These are phyloP conservation scores for Triangularia verruculosa DNA, from an alignment of 2,329 filamentous ascomycete species.

Conservation along the genomic window DNA sequence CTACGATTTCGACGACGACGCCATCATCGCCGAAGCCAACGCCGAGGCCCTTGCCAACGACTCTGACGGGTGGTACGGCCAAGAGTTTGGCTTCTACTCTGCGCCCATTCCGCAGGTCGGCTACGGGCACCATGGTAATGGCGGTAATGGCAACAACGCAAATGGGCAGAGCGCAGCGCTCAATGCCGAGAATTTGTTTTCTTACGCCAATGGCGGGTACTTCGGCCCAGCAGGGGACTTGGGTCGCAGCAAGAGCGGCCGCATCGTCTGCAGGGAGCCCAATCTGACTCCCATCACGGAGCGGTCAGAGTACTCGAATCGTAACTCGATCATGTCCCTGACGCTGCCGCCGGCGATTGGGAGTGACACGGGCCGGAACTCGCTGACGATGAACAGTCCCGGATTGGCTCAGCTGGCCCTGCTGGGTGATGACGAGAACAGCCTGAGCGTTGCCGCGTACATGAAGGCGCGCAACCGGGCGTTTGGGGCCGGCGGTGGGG, in stretches of 20 bases:
- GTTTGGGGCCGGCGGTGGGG: conserved; percentile 57
- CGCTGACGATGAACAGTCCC: conserved; percentile 58
- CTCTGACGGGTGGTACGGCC: conserved; percentile 89
- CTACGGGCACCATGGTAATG: conserved; percentile 45
- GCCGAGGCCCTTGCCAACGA: conserved; percentile 90
- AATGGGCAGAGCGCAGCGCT: conserved; percentile 24
- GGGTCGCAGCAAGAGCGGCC: conserved; percentile 69
- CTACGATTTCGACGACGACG: conserved; percentile 75
- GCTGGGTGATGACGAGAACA: conserved; percentile 52
- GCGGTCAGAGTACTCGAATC: conserved; percentile 90
- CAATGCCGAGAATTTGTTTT: conserved; percentile 42
- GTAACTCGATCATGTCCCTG: conserved; percentile 83
- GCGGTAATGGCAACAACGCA: conserved; percentile 4
- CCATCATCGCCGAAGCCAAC: conserved; percentile 92
- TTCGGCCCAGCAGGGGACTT: conserved; percentile 71
- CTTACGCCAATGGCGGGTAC: conserved; percentile 80
- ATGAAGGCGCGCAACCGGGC: conserved; percentile 70
- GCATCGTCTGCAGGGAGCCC: conserved; percentile 74
- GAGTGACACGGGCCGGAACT: conserved; percentile 41
- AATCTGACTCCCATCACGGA: conserved; percentile 96
- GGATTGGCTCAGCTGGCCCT: conserved; percentile 74
- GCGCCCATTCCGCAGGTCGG: conserved; percentile 44
- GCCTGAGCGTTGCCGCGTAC: conserved; percentile 71
- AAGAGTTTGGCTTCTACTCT: conserved; percentile 96
- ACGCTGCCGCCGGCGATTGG: conserved; percentile 47